phyloP scores from a whole-genome alignment of 2,329 filamentous ascomycete genomes.

The Septoria linicola region DNA sequence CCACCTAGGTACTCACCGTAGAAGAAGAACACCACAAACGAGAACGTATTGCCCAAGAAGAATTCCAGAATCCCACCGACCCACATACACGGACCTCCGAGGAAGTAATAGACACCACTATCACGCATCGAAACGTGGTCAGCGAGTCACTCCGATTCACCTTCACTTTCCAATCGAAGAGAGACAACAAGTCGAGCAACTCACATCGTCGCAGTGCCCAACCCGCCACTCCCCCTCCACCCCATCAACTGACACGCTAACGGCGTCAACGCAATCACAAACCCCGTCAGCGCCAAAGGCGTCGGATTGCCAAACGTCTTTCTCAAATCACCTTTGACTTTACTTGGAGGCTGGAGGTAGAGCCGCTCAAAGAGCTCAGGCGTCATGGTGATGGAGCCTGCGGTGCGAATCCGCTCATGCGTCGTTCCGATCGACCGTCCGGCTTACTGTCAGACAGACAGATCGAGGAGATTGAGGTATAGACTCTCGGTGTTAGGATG shows the following conservation, averaged over 20 bases:
- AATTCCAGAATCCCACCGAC: slow-evolving; percentile 37
- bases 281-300: slow-evolving; percentile 21
- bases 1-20: no score
- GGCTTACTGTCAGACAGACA: no score
- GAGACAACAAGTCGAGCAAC: neutral
- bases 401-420: slow-evolving; percentile 45
- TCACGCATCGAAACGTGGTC: neutral
- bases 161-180: neutral
- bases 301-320: slow-evolving; percentile 28
- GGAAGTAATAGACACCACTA: slow-evolving; percentile 36
- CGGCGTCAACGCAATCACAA: slow-evolving; percentile 21
- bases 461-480: no score
- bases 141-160: neutral
- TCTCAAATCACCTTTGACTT: slow-evolving; percentile 32
- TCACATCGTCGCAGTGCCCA: slow-evolving; percentile 29
- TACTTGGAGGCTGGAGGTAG: slow-evolving; percentile 24
- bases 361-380: slow-evolving; percentile 29
- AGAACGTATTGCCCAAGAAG: slow-evolving; percentile 38
- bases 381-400: slow-evolving; percentile 49
- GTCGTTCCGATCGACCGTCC: no score
- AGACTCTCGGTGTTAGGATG: no score
- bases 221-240: slow-evolving; percentile 23
- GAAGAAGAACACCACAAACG: slow-evolving; percentile 29
- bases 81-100: slow-evolving; percentile 37
- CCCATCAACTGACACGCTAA: slow-evolving; percentile 23